phyloP scores from a whole-genome alignment of 2,329 filamentous ascomycete species.

The Sarocladium strictum region DNA sequence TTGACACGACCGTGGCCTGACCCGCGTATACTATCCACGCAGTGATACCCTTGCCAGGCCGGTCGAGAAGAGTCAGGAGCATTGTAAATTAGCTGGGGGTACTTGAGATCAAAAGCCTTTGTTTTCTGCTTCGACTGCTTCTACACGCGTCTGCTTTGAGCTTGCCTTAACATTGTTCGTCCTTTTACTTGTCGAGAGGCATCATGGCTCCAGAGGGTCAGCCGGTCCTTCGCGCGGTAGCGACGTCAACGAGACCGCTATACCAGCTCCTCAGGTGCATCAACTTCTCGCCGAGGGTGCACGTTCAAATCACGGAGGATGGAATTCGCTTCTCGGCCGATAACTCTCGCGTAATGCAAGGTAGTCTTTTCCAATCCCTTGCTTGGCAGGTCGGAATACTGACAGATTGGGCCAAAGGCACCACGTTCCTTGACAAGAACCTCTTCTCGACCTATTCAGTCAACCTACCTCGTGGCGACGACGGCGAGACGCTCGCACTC shows the following conservation, averaged over 20 bases:
- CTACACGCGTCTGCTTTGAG: conserved; percentile 15
- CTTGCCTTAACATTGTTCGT: conserved; percentile 11
- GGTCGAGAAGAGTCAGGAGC: conserved; percentile 5
- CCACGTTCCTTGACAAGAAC: conserved; percentile 76
- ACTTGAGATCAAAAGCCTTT: conserved; percentile 23
- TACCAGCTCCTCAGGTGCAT: conserved; percentile 57
- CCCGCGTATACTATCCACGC: neutral
- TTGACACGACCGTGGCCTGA: neutral
- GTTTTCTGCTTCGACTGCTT: conserved; percentile 17
- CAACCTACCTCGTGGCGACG: conserved; percentile 38
- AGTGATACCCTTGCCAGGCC: conserved; percentile 5
- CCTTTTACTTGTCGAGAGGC: neutral
- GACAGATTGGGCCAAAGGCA: conserved; percentile 20
- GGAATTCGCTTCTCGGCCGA: conserved; percentile 85
- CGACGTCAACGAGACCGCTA: conserved; percentile 71
- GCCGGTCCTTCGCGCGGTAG: conserved; percentile 67
- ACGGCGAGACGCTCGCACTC: conserved; percentile 29
- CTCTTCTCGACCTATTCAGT: conserved; percentile 84
- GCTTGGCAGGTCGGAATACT: conserved; percentile 2
- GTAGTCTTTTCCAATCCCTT: conserved; percentile 45
- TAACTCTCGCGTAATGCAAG: conserved; percentile 87
- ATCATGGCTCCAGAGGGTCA: conserved; percentile 28
- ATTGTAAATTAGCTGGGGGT: conserved; percentile 32
- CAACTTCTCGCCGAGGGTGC: conserved; percentile 51
- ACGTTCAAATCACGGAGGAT: conserved; percentile 72